Base-by-base conservation (phyloP, 352 stramenopile genomes). In the Hyaloperonospora brassicae region DNA sequence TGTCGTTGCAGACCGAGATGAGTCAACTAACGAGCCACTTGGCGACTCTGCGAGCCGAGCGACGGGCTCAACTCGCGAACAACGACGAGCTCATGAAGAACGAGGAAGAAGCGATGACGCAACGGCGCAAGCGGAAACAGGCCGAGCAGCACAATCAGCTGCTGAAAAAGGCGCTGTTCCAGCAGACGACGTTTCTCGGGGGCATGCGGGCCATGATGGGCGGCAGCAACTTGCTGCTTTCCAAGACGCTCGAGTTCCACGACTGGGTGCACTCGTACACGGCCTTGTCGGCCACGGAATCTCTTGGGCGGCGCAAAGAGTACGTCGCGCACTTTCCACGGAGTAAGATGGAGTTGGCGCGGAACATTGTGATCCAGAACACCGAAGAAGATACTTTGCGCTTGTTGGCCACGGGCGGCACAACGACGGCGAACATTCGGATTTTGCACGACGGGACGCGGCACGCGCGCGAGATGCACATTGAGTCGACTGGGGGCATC, bases 251-350 rank as follows among this genome's bases (percentile, higher is more conserved):
- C 21, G 64, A 86, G 46, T 84, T 88, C 57, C 73, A 88, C 54
- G 75, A 88, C 62, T 86, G 75, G 73, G 72, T 88, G 49, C 75
- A 88, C 63, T 83, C 75, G 61, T 88, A 82, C 60, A 86, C 77
- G 10, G 60, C 70, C 5, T 55, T 88, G 40, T 68, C 63, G 2
- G 70, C 59, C 0, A 52, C 51, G 49, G 64, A 83, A 24, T n/a
- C 35, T 0, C 13, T 61, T 0, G 55, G 61, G 1, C 64, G 74
- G 2, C 62, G 61, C 21, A 74, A 69, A 13, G 73, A 88, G 54
- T 83, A 83, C 42, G 27, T 73, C 14, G 57, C 61, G 25, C 69
- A 64, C 42, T 82, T 88, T 27, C 64, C 67, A 0, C 62, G 67
- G 24, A 86, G 75, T 50, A 86, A 86, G 56, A 71, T 86, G 61